Evolutionary conservation across 768 basidiomycete genomes (phyloP).

Genomic region (Ramaria sp.): DNA sequence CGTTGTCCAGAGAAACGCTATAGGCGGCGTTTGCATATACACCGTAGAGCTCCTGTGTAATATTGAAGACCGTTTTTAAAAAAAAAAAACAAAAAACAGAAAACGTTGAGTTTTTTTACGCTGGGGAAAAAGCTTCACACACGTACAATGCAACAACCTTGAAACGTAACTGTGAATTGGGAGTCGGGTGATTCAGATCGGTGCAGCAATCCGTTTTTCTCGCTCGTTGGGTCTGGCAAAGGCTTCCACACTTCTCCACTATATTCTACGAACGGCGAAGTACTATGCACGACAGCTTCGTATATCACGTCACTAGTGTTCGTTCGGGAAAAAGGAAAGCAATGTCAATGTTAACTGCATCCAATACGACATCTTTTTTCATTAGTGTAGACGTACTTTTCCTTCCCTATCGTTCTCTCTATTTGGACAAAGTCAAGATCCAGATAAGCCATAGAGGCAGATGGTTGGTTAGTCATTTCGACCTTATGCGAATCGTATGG

Average conservation of each 20-base stretch:
- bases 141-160: conserved; percentile 11
- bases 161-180: background rate
- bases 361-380: too few relatives aligned
- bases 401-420: background rate
- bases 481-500: conserved; percentile 26
- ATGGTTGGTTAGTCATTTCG: conserved; percentile 22
- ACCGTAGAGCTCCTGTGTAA: conserved; percentile 25
- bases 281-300: background rate
- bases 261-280: background rate
- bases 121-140: conserved; percentile 21
- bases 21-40: conserved; percentile 20
- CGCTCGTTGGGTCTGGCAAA: conserved; percentile 8
- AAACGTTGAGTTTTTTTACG: too few relatives aligned
- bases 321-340: background rate
- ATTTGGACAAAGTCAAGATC: conserved; percentile 38
- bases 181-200: background rate
- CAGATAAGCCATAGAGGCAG: conserved; percentile 17
- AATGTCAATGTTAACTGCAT: too few relatives aligned
- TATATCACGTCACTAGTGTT: background rate
- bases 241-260: background rate
- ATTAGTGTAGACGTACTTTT: background rate
- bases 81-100: too few relatives aligned
- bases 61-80: too few relatives aligned
- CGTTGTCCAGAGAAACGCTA: conserved; percentile 21
- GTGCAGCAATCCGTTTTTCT: conserved; percentile 5